Evolutionary conservation across 352 stramenopile species (phyloP).

Genomic region (Phytophthora sp.): DNA sequence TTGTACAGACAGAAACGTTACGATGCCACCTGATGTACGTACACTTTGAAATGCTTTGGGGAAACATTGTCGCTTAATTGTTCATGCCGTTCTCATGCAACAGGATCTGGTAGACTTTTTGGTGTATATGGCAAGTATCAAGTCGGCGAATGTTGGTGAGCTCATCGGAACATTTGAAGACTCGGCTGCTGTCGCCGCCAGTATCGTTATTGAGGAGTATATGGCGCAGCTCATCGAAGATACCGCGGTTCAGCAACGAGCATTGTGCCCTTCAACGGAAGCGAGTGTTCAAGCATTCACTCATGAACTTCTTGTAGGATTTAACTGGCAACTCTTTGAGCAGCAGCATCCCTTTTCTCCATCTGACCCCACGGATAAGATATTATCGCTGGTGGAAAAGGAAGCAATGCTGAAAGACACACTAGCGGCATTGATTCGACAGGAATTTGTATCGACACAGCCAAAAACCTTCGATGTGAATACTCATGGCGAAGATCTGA

Average conservation of each 20-base stretch:
- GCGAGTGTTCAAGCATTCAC: conserved; percentile 50
- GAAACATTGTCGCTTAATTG: neutral
- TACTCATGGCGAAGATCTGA: conserved; percentile 15
- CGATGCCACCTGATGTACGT: conserved; percentile 62
- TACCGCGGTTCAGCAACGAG: conserved; percentile 19
- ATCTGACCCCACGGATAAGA: conserved; percentile 12
- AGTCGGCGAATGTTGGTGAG: conserved; percentile 61
- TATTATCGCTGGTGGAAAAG: conserved; percentile 22
- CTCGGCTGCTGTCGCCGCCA: conserved; percentile 65
- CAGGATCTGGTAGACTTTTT: conserved; percentile 79
- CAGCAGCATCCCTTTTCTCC: conserved; percentile 14
- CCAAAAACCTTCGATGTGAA: conserved; percentile 24
- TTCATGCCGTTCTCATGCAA: conserved; percentile 14
- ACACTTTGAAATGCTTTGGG: neutral
- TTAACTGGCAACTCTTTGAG: conserved; percentile 55
- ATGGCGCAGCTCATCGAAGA: conserved; percentile 65
- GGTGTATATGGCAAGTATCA: conserved; percentile 69
- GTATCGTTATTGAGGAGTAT: conserved; percentile 85
- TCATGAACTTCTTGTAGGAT: conserved; percentile 52
- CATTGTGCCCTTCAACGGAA: conserved; percentile 35
- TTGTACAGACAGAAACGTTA: conserved; percentile 45
- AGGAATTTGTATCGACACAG: conserved; percentile 37
- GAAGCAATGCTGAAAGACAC: conserved; percentile 21
- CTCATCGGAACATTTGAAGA: conserved; percentile 85
- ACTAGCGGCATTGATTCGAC: conserved; percentile 26